Base-by-base conservation (phyloP, 495 filamentous ascomycete species). In the Talaromyces adpressus region DNA sequence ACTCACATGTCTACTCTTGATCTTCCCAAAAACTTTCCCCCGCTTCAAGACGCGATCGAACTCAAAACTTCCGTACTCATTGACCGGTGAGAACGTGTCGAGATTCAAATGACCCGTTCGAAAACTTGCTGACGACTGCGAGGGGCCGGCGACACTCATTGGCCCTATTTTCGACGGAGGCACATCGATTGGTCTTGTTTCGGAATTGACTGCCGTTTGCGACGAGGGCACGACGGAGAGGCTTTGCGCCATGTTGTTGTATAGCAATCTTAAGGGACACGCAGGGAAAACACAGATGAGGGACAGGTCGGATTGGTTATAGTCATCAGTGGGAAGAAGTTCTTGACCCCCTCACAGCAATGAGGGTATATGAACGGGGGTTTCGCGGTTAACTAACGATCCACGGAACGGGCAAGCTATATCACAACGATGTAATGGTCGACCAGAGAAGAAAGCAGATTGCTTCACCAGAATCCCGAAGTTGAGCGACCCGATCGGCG, bases 1-100 rank as follows among this genome's bases (percentile, higher is more conserved):
- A 67, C 76, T 62, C 74, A 95, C 94, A 86, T 96, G 97, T 59
- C 93, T 97, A 77, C 94, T 96, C 60, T 91, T 87, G 12, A 91
- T 93, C 36, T 93, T 86, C 73, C 95, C 96, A 66, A 85, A 82
- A 45, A 96, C 87, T 68, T 86, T 88, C 22, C 93, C 93, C 57
- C 87, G 86, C 75, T 96, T 97, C 69, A 98, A 76, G 47, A 97
- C 91, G 16, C 92, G 87, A 71, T 98, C 94, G 69, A 95, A 94
- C 68, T 91, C 92, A 73, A 96, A 98, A 71, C 90, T 91, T 39
- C 94, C 94, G 71, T 97, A 92, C 73, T 97, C 90, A 68, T 96
- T 94, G 64, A 98, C 91, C 6, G 91, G 91, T 16, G 86, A 89
- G 68, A 87, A 85, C 9, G 84, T 82, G 62, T 85, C 86, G 12